These are phyloP conservation scores for Apiospora aurea DNA, from an alignment of 2,329 filamentous ascomycete genomes.

Conservation along the genomic window DNA sequence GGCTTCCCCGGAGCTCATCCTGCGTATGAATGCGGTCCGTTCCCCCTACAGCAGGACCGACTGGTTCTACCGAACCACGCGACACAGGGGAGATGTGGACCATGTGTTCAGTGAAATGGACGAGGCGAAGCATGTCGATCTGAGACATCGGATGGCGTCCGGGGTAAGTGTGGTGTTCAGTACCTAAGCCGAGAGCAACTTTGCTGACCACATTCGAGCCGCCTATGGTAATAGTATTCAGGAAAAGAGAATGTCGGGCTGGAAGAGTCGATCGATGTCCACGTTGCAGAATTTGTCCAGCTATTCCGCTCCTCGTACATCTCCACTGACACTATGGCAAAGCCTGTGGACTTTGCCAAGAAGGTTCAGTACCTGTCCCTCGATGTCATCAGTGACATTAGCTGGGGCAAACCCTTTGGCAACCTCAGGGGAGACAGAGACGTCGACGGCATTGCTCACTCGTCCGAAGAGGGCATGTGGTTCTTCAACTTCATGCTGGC, in stretches of 20 bases:
- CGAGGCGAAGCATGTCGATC: slow-evolving; percentile 23
- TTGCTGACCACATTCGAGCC: not conserved
- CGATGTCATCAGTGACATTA: slow-evolving; percentile 56
- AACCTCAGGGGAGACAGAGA: slow-evolving; percentile 52
- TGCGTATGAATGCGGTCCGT: slow-evolving; percentile 25
- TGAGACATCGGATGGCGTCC: slow-evolving; percentile 23
- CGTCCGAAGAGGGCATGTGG: slow-evolving; percentile 8
- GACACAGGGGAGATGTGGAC: slow-evolving; percentile 8
- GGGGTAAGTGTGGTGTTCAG: not conserved
- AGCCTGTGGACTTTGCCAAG: slow-evolving; percentile 4
- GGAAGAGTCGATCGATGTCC: slow-evolving; percentile 27
- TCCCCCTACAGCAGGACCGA: slow-evolving; percentile 24
- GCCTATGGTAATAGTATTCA: slow-evolving; percentile 6
- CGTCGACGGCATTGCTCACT: slow-evolving; percentile 49
- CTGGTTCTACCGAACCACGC: slow-evolving; percentile 24
- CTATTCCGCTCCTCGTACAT: slow-evolving; percentile 28
- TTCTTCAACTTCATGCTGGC: not conserved
- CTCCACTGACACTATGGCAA: not conserved
- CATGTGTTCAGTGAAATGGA: slow-evolving; percentile 25
- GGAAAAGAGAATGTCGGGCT: slow-evolving; percentile 26
- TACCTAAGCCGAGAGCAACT: no score
- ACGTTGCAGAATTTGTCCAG: slow-evolving; percentile 30
- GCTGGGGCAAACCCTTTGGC: slow-evolving; percentile 53
- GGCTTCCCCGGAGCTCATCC: slow-evolving; percentile 24
- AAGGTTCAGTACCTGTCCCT: slow-evolving; percentile 38